A percentile compares a stretch with the other conserved stretches of the same genome.
These are phyloP conservation scores for Triticum timopheevii DNA, from an alignment of 176 grass and related monocot genomes.

Conservation along the genomic window DNA sequence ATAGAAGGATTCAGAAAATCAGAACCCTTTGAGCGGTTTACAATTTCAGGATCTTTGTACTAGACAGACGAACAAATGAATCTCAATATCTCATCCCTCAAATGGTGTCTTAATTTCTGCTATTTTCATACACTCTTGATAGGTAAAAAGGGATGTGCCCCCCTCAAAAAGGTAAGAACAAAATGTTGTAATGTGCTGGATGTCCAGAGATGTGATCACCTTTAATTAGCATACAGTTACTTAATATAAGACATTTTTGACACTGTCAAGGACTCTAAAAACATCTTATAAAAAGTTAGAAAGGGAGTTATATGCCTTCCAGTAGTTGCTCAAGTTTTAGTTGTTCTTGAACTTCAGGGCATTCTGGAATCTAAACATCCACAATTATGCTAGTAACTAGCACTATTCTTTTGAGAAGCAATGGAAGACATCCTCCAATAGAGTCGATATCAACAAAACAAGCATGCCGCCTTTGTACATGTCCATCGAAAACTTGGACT, in stretches of 20 bases:
- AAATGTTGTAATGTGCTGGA: too few species aligned
- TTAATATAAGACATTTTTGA: too few species aligned
- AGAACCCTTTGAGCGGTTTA: too few species aligned
- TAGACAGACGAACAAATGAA: not conserved
- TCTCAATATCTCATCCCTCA: not conserved
- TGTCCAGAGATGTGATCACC: not conserved
- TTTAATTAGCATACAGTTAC: not conserved
- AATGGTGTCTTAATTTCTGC: not conserved
- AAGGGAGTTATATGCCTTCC: not conserved
- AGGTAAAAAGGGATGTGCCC: too few species aligned
- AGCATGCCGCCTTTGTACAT: not conserved
- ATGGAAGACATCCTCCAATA: not conserved
- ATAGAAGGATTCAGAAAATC: too few species aligned
- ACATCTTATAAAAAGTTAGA: too few species aligned
- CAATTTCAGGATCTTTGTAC: too few species aligned
- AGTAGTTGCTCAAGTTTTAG: not conserved
- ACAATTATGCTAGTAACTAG: not conserved
- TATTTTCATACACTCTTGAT: not conserved
- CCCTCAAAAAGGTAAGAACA: too few species aligned
- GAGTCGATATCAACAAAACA: not conserved
- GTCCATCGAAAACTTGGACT: too few species aligned
- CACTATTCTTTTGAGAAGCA: not conserved
- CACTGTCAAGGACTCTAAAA: too few species aligned
- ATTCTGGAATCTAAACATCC: not conserved
- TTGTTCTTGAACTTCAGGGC: not conserved